Evolutionary conservation across 83 land plant genomes (phyloP).

Genomic region (Picea abies): DNA sequence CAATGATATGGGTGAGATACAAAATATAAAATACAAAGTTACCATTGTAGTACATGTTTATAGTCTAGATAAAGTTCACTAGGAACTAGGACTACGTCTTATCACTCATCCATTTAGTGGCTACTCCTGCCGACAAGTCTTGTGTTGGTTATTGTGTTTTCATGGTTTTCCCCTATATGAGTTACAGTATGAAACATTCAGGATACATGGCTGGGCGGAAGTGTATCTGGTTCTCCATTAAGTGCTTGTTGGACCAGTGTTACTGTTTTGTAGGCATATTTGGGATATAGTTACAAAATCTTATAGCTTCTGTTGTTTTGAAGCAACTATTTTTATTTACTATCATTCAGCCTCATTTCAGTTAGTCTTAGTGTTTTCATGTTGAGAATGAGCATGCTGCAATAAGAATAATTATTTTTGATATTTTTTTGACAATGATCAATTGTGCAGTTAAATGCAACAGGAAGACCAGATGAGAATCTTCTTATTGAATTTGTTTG

Average conservation of each 20-base stretch:
- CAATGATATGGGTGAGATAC: too few relatives aligned
- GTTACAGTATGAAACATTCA: background rate
- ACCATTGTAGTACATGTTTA: too few relatives aligned
- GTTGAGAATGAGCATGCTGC: background rate
- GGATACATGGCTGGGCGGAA: background rate
- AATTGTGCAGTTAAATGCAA: constrained; percentile 73
- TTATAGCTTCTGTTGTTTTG: background rate
- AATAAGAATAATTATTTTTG: background rate
- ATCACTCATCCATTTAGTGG: too few relatives aligned
- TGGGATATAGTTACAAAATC: background rate
- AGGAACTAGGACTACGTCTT: too few relatives aligned
- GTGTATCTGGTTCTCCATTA: background rate
- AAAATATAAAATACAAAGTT: too few relatives aligned
- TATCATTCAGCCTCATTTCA: background rate
- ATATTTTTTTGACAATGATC: background rate
- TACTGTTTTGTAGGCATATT: background rate
- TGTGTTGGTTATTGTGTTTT: background rate
- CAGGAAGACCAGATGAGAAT: constrained; percentile 95
- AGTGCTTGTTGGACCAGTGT: background rate
- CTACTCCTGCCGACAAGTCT: too few relatives aligned
- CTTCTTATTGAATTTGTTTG: constrained; percentile 57
- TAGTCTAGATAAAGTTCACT: too few relatives aligned
- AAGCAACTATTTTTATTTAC: background rate
- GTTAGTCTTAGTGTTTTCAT: background rate
- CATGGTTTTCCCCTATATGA: background rate